Evolutionary conservation across 352 stramenopile species (phyloP).

Genomic region (Globisporangium okanoganense): DNA sequence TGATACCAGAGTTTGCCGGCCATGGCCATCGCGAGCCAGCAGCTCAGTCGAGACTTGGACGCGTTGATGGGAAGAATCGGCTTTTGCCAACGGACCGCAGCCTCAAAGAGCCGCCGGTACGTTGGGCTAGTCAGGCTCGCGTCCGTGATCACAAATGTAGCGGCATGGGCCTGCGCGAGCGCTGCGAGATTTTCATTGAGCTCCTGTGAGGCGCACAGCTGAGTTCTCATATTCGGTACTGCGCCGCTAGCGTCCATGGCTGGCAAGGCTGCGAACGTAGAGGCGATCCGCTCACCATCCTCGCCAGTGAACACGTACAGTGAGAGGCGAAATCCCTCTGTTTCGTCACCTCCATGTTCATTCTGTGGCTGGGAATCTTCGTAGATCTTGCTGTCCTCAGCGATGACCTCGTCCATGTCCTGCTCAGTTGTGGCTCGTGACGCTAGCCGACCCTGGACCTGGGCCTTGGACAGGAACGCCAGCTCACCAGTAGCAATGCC

Average conservation of each 20-base stretch:
- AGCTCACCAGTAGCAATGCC: background rate
- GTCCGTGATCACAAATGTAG: constrained; percentile 39
- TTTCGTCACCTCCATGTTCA: background rate
- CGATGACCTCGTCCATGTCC: constrained; percentile 2
- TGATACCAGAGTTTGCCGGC: constrained; percentile 57
- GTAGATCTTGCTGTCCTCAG: background rate
- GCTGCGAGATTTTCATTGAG: constrained; percentile 18
- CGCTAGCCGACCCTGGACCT: background rate
- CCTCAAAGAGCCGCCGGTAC: constrained; percentile 30
- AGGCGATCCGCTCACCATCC: background rate
- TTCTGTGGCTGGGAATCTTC: background rate
- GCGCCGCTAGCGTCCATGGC: background rate
- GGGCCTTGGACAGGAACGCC: constrained; percentile 18
- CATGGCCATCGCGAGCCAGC: constrained; percentile 45
- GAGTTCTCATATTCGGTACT: background rate
- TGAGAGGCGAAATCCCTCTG: background rate
- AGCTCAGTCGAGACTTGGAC: constrained; percentile 19
- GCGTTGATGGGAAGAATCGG: constrained; percentile 42
- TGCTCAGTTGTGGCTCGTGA: constrained; percentile 10
- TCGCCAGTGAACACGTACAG: constrained; percentile 5
- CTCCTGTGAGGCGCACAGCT: constrained; percentile 13
- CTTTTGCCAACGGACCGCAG: constrained; percentile 29
- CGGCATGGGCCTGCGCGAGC: constrained; percentile 21
- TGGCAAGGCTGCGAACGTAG: constrained; percentile 2
- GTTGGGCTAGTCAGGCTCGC: constrained; percentile 11